phyloP scores from a whole-genome alignment of 2,329 filamentous ascomycete species.

The Fusarium lyarnte region DNA sequence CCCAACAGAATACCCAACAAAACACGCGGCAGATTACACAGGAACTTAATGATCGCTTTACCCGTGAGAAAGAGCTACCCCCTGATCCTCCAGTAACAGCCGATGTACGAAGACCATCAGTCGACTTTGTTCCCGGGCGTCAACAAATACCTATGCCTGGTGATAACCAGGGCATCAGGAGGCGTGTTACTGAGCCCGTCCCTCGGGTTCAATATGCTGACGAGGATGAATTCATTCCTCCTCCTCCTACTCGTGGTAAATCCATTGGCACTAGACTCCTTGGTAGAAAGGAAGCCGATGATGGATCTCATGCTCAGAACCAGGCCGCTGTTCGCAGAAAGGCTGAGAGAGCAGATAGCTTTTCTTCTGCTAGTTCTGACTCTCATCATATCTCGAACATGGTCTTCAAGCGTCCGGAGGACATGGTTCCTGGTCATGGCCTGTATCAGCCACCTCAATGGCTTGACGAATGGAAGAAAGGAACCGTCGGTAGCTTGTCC shows the following conservation, averaged over 20 bases:
- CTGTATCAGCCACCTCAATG: conserved; percentile 68
- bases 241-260: conserved; percentile 34
- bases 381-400: conserved; percentile 53
- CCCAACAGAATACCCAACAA: conserved; percentile 2
- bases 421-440: conserved; percentile 60
- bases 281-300: conserved; percentile 12
- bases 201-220: conserved; percentile 41
- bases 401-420: conserved; percentile 54
- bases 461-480: conserved; percentile 79
- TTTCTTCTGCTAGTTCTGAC: conserved; percentile 45
- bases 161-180: conserved; percentile 39
- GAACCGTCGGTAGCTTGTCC: conserved; percentile 68
- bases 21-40: conserved; percentile 22
- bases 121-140: conserved; percentile 19
- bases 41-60: conserved; percentile 40
- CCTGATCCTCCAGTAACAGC: conserved; percentile 43
- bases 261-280: conserved; percentile 29
- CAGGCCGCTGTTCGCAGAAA: conserved; percentile 30
- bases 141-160: conserved; percentile 28
- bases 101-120: conserved; percentile 19
- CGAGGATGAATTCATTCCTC: conserved; percentile 44
- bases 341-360: conserved; percentile 45
- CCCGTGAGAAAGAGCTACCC: conserved; percentile 49
- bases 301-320: conserved; percentile 20
- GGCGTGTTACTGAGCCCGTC: conserved; percentile 46